phyloP scores from a whole-genome alignment of 1,139 yeast species.

The Scheffersomyces segobiensis region DNA sequence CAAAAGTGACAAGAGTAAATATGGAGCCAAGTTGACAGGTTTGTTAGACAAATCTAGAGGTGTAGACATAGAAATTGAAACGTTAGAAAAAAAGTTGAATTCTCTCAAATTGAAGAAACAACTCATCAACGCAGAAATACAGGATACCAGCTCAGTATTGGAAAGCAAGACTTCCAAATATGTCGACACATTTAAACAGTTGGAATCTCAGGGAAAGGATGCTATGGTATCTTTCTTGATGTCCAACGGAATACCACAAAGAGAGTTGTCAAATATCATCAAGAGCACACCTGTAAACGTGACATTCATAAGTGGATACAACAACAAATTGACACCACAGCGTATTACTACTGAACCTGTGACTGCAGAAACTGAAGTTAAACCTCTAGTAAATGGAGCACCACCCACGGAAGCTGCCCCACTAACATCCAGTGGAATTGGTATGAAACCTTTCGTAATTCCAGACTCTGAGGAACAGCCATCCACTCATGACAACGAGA shows the following conservation, averaged over 20 bases:
- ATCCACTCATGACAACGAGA: slow-evolving; percentile 8
- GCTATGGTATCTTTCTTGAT: slow-evolving; percentile 29
- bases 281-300: slow-evolving; percentile 30
- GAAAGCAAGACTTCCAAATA: slow-evolving; percentile 51
- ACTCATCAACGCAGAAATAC: slow-evolving; percentile 42
- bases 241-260: slow-evolving; percentile 23
- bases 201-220: slow-evolving; percentile 41
- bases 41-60: slow-evolving; percentile 34
- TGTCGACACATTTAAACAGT: slow-evolving; percentile 38
- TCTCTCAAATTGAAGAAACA: slow-evolving; percentile 38
- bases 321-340: not conserved
- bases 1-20: slow-evolving; percentile 40
- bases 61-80: slow-evolving; percentile 43
- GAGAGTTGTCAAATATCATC: slow-evolving; percentile 20
- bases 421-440: slow-evolving; percentile 13
- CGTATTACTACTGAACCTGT: not conserved
- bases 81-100: slow-evolving; percentile 39
- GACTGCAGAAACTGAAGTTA: not conserved
- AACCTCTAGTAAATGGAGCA: not conserved
- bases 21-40: slow-evolving; percentile 45
- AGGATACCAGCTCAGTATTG: slow-evolving; percentile 52
- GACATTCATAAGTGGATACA: slow-evolving; percentile 24
- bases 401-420: not conserved
- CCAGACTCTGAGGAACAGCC: slow-evolving; percentile 9
- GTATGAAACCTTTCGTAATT: slow-evolving; percentile 29